Conservation (phyloP, 495 filamentous ascomycete species). For the Immersiella caudata region DNA sequence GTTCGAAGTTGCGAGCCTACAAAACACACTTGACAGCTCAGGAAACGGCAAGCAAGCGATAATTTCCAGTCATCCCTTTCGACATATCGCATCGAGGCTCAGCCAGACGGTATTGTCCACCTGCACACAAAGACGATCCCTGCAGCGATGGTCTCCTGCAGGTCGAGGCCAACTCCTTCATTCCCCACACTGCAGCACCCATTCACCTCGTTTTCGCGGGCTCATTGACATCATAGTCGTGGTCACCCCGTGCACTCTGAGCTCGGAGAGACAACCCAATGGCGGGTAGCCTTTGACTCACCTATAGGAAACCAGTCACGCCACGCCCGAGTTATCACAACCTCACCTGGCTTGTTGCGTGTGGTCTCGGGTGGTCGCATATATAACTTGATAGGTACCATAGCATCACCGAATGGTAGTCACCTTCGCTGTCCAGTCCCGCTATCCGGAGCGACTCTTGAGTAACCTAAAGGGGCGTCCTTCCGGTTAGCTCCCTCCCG, state of each 20-base stretch:
- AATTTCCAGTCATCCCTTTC: not conserved
- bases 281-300: not conserved
- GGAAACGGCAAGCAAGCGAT: not conserved
- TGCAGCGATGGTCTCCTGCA: not conserved
- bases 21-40: not conserved
- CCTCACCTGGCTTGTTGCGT: not conserved
- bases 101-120: not conserved
- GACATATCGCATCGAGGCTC: not conserved
- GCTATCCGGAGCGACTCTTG: not conserved
- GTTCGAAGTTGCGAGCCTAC: not conserved
- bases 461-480: not conserved
- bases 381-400: not conserved
- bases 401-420: not conserved
- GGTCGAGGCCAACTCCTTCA: not conserved
- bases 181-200: not conserved
- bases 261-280: not conserved
- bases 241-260: not conserved
- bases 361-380: conserved; percentile 6
- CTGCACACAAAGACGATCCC: not conserved
- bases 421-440: not conserved
- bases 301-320: not conserved
- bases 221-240: not conserved
- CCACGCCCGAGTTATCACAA: not conserved
- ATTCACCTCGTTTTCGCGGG: not conserved
- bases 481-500: not conserved